Percentiles rank a stretch among this genome's conserved stretches.
These are phyloP conservation scores for Umbilicaria muhlenbergii DNA, from an alignment of 495 filamentous ascomycete species.

Conservation along the genomic window DNA sequence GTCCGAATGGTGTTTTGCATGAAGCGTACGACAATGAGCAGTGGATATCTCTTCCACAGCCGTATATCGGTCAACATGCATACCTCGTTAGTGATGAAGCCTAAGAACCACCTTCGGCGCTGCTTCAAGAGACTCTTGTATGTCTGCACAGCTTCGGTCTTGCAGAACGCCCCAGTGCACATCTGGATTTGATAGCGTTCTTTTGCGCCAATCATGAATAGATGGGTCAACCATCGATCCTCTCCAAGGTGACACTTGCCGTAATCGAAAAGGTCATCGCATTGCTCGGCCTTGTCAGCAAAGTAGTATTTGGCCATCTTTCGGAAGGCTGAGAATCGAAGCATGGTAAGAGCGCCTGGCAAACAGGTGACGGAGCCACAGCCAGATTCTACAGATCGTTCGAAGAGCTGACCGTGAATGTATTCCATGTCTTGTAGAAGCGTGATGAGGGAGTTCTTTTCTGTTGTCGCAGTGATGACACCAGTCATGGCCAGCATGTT, in stretches of 20 bases:
- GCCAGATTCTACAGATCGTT: conserved; percentile 88
- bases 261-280: conserved; percentile 92
- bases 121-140: conserved; percentile 83
- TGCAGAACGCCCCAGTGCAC: conserved; percentile 95
- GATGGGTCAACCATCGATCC: conserved; percentile 92
- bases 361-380: conserved; percentile 93
- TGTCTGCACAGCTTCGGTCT: conserved; percentile 91
- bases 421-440: conserved; percentile 97
- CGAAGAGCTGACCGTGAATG: conserved; percentile 92
- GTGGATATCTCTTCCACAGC: conserved; percentile 81
- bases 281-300: conserved; percentile 91
- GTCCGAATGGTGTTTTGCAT: conserved; percentile 96
- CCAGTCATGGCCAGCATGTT: conserved; percentile 98
- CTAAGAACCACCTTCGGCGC: conserved; percentile 90
- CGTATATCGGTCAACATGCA: conserved; percentile 95
- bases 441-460: conserved; percentile 78
- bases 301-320: conserved; percentile 99
- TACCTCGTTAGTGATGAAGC: conserved; percentile 95
- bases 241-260: conserved; percentile 93
- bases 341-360: conserved; percentile 84
- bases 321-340: conserved; percentile 91
- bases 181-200: conserved; percentile 92
- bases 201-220: conserved; percentile 97
- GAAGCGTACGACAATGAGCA: conserved; percentile 78
- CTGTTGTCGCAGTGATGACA: conserved; percentile 88